phyloP scores from a whole-genome alignment of 108 stramenopile species.

The Conticribra weissflogii region DNA sequence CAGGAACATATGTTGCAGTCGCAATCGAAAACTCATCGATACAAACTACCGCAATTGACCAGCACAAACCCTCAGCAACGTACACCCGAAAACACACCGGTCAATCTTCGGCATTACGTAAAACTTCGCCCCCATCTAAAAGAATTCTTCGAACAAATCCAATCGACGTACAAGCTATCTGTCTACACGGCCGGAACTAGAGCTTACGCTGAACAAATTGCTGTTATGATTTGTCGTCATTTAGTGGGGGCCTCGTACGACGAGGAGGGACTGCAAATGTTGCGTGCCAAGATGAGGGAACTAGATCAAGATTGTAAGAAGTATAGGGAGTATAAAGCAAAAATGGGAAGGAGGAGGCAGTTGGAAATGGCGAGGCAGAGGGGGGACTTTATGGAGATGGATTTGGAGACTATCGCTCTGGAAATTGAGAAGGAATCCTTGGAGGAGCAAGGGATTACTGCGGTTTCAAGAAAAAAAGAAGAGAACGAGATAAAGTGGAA shows the following conservation, averaged over 20 bases:
- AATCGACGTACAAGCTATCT: constrained; percentile 72
- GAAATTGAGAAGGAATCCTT: constrained; percentile 13
- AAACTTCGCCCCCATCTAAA: constrained; percentile 83
- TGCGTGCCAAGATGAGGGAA: constrained; percentile 46
- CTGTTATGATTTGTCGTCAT: constrained; percentile 74
- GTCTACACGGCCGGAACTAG: constrained; percentile 91
- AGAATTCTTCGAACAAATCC: constrained; percentile 67
- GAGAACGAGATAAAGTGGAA: neutral
- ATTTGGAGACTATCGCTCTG: constrained; percentile 5
- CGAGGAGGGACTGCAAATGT: constrained; percentile 45
- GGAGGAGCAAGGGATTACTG: constrained; percentile 16
- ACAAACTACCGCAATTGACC: constrained; percentile 11
- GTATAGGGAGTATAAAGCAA: constrained; percentile 25
- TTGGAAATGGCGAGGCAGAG: constrained; percentile 14
- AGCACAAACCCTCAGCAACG: constrained; percentile 18
- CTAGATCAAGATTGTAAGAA: constrained; percentile 23
- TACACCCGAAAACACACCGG: constrained; percentile 11
- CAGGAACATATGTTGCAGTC: constrained; percentile 16
- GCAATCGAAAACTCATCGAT: neutral
- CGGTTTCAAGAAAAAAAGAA: constrained; percentile 16
- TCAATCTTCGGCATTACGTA: constrained; percentile 68
- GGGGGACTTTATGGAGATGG: neutral
- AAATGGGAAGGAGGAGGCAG: constrained; percentile 18
- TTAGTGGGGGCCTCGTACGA: constrained; percentile 57
- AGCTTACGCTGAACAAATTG: constrained; percentile 87